Evolutionary conservation across 768 basidiomycete genomes (phyloP).

Genomic region (Chalciporus pseudorubinellus): DNA sequence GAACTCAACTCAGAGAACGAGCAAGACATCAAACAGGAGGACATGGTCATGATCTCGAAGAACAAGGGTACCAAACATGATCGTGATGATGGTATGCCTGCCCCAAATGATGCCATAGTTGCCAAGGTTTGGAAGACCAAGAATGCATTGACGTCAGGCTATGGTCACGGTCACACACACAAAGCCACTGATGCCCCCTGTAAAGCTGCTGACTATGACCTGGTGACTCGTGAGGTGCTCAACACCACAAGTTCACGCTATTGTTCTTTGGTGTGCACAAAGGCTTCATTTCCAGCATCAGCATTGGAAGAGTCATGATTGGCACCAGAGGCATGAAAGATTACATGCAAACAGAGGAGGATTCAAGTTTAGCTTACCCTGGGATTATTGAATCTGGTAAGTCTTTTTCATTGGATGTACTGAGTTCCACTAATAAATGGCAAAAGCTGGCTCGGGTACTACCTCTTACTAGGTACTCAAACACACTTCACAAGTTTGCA

Average conservation of each 20-base stretch:
- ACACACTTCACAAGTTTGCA: slow-evolving; percentile 1
- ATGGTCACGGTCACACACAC: background rate
- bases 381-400: slow-evolving; percentile 1
- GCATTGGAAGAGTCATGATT: background rate
- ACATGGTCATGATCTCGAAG: no score
- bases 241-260: slow-evolving; percentile 13
- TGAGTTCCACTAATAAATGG: no score
- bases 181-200: no score
- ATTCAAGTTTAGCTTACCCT: slow-evolving; percentile 1
- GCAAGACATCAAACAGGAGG: no score
- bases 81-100: no score
- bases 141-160: background rate
- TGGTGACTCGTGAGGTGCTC: slow-evolving; percentile 19
- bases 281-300: slow-evolving; percentile 22
- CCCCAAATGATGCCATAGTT: background rate
- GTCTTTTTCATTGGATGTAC: background rate
- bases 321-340: background rate
- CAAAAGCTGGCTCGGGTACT: no score
- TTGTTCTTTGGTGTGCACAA: slow-evolving; percentile 16
- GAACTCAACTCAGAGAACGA: no score
- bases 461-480: background rate
- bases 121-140: background rate
- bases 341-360: background rate
- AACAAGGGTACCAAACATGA: no score
- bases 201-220: slow-evolving; percentile 19